A percentile compares a stretch with the other conserved stretches of the same genome.
phyloP scores from a whole-genome alignment of 331 rosid genomes.

The Ulmus americana region DNA sequence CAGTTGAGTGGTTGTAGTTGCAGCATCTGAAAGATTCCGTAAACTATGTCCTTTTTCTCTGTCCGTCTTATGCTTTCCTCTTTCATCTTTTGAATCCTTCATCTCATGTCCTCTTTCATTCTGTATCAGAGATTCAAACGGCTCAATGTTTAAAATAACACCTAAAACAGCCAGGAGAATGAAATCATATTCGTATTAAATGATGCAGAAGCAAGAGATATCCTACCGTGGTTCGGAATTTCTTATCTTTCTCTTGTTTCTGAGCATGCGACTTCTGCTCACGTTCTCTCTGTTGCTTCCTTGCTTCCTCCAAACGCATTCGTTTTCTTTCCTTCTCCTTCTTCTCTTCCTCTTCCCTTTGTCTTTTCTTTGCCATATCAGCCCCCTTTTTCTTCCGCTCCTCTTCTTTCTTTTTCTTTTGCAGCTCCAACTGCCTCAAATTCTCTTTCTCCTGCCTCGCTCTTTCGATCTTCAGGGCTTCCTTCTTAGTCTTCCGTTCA shows the following conservation, averaged over 20 bases:
- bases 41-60: constrained; percentile 18
- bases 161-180: constrained; percentile 13
- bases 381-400: constrained; percentile 67
- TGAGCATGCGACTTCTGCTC: constrained; percentile 44
- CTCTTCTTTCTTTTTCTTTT: constrained; percentile 62
- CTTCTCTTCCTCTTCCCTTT: constrained; percentile 73
- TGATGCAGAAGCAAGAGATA: constrained; percentile 7
- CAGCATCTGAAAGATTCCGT: constrained; percentile 28
- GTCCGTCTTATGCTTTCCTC: constrained; percentile 24
- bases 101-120: constrained; percentile 39
- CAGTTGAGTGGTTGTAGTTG: constrained; percentile 26
- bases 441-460: constrained; percentile 60
- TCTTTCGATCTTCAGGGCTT: constrained; percentile 61
- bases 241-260: constrained; percentile 43
- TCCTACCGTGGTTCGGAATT: constrained; percentile 43
- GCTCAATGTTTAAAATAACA: constrained; percentile 20
- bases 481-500: constrained; percentile 86
- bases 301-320: constrained; percentile 56
- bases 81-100: constrained; percentile 35
- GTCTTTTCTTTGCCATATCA: constrained; percentile 74
- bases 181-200: neutral
- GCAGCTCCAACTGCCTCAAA: constrained; percentile 51
- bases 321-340: constrained; percentile 75
- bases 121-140: constrained; percentile 32
- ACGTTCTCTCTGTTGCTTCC: constrained; percentile 51